These are phyloP conservation scores for Collariella sp. DNA, from an alignment of 495 filamentous ascomycete genomes.

Conservation along the genomic window DNA sequence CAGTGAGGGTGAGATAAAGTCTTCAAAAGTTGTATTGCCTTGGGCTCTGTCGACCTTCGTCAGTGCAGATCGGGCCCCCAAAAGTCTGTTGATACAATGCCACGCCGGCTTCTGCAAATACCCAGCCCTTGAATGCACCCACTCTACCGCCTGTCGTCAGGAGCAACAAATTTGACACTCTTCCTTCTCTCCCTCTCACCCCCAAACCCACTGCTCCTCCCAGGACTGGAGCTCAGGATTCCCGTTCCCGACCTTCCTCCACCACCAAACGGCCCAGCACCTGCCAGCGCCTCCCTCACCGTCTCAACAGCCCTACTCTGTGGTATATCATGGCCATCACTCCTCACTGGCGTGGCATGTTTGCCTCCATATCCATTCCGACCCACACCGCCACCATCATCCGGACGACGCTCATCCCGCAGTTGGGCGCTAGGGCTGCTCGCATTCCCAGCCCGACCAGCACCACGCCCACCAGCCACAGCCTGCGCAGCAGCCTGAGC, in stretches of 20 bases:
- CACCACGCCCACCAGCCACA: neutral
- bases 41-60: too few species aligned
- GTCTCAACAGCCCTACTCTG: constrained; percentile 49
- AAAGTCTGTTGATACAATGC: neutral
- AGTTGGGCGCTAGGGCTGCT: neutral
- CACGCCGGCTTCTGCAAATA: neutral
- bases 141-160: constrained; percentile 15
- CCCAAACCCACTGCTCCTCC: constrained; percentile 14
- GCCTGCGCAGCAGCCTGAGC: neutral
- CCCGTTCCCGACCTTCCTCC: constrained; percentile 10
- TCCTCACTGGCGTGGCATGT: constrained; percentile 4
- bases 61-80: too few species aligned
- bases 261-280: neutral
- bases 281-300: constrained; percentile 36
- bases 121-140: neutral
- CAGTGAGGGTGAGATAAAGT: too few species aligned
- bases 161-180: constrained; percentile 45
- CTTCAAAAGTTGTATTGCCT: too few species aligned
- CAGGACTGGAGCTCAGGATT: constrained; percentile 41
- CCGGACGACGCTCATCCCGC: constrained; percentile 3
- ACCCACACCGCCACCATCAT: constrained; percentile 12
- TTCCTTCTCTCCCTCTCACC: constrained; percentile 42
- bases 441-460: neutral
- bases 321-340: constrained; percentile 35
- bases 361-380: constrained; percentile 15